These are phyloP conservation scores for Neurospora pannonica DNA, from an alignment of 495 filamentous ascomycete species.

Conservation along the genomic window DNA sequence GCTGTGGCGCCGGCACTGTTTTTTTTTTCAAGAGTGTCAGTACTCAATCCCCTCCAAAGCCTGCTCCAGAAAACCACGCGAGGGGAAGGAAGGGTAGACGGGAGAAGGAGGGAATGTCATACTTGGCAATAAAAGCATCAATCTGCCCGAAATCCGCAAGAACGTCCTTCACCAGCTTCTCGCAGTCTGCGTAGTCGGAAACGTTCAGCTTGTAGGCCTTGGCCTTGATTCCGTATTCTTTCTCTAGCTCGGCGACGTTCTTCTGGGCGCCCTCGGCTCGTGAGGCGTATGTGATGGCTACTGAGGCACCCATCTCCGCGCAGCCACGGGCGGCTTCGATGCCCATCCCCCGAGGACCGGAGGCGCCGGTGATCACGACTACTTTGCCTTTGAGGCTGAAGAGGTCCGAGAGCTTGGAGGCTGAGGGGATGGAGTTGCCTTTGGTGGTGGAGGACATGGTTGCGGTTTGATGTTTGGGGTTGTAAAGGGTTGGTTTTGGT, in stretches of 20 bases:
- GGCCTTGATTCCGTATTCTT: slow-evolving; percentile 45
- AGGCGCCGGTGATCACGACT: slow-evolving; percentile 42
- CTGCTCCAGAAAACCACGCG: not conserved
- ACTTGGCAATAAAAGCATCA: slow-evolving; percentile 38
- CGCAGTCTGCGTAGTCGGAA: slow-evolving; percentile 45
- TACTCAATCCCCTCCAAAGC: not conserved
- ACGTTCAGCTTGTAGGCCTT: slow-evolving; percentile 59
- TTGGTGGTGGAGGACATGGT: slow-evolving; percentile 3
- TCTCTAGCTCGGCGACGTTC: slow-evolving; percentile 43
- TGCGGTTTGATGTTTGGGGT: not conserved
- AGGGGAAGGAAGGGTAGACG: not conserved
- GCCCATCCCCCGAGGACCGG: slow-evolving; percentile 43
- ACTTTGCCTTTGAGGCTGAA: slow-evolving; percentile 47
- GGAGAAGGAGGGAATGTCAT: slow-evolving; percentile 18
- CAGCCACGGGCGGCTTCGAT: slow-evolving; percentile 37
- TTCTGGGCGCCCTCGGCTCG: slow-evolving; percentile 45
- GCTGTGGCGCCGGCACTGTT: slow-evolving; percentile 36
- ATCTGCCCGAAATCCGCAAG: slow-evolving; percentile 47
- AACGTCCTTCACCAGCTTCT: slow-evolving; percentile 44
- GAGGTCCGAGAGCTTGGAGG: slow-evolving; percentile 27
- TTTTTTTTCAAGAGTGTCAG: slow-evolving; percentile 5
- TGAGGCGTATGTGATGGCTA: slow-evolving; percentile 40
- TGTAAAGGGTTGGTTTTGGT: not conserved
- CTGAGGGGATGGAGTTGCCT: slow-evolving; percentile 18
- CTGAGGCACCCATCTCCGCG: slow-evolving; percentile 41